phyloP scores from a whole-genome alignment of 495 filamentous ascomycete species.

The Aspergillus bridgeri region DNA sequence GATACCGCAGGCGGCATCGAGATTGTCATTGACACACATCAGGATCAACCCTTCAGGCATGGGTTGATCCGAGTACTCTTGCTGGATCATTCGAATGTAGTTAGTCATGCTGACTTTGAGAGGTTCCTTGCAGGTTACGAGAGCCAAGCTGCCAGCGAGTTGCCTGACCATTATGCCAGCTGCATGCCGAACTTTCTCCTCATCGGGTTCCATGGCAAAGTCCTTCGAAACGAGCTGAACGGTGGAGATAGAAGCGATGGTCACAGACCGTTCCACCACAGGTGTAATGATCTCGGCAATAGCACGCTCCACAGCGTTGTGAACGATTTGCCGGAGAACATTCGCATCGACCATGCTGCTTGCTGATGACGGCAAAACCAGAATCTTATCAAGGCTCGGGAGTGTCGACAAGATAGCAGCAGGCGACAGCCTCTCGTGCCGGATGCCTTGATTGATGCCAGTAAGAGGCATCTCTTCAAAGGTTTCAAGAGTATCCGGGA shows the following conservation, averaged over 20 bases:
- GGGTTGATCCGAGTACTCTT: conserved; percentile 65
- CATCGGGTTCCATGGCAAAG: conserved; percentile 88
- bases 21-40: conserved; percentile 98
- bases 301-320: conserved; percentile 77
- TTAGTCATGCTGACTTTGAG: conserved; percentile 93
- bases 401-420: conserved; percentile 69
- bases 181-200: conserved; percentile 75
- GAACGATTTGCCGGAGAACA: conserved; percentile 76
- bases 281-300: conserved; percentile 94
- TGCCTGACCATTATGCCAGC: conserved; percentile 90
- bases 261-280: conserved; percentile 94
- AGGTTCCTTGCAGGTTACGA: conserved; percentile 98
- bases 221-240: conserved; percentile 92
- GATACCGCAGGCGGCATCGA: conserved; percentile 85
- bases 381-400: conserved; percentile 70
- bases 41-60: conserved; percentile 85
- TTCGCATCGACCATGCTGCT: conserved; percentile 67
- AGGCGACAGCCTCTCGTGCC: conserved; percentile 66
- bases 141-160: conserved; percentile 85
- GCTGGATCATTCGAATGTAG: conserved; percentile 79
- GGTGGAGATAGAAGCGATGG: conserved; percentile 94
- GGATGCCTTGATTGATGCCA: conserved; percentile 64
- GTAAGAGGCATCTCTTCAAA: conserved; percentile 77
- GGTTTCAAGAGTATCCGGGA: conserved; percentile 67
- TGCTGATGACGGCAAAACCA: conserved; percentile 72